phyloP scores from a whole-genome alignment of 148 eudicot species.

The Rhododendron ferrugineum region DNA sequence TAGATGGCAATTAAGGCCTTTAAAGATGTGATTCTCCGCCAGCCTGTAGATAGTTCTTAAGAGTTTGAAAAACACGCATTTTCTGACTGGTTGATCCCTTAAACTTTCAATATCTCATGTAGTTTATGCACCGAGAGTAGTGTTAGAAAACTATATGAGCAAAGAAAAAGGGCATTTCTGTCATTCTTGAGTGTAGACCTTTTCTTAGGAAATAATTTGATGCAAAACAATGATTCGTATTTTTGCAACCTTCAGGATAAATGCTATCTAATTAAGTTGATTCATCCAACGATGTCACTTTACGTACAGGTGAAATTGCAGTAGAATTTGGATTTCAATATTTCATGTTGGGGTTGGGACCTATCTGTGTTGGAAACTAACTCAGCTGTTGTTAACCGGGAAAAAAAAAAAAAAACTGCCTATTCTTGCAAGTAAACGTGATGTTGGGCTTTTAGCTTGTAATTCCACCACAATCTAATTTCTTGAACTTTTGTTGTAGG shows the following conservation, averaged over 20 bases:
- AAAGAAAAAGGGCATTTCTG: background rate
- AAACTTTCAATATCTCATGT: background rate
- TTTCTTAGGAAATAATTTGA: background rate
- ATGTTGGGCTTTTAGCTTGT: background rate
- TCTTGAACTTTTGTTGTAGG: slow-evolving; percentile 38
- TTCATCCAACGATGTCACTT: background rate
- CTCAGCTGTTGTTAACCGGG: background rate
- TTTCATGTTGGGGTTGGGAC: background rate
- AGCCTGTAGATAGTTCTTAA: background rate
- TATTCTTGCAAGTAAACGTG: background rate
- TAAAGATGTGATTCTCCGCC: background rate
- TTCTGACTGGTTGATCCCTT: background rate
- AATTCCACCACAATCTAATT: slow-evolving; percentile 9
- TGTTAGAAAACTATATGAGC: background rate
- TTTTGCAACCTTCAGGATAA: background rate
- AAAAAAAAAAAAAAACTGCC: background rate
- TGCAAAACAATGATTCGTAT: background rate
- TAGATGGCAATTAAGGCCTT: background rate
- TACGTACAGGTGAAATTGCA: background rate
- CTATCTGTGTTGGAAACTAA: background rate
- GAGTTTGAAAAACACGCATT: background rate
- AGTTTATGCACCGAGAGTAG: background rate
- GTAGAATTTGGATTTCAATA: background rate
- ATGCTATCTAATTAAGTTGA: background rate
- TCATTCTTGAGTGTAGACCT: background rate